These are phyloP conservation scores for Gryganskiella cystojenkinii DNA, from an alignment of 192 early-diverging fungal species.

Conservation along the genomic window DNA sequence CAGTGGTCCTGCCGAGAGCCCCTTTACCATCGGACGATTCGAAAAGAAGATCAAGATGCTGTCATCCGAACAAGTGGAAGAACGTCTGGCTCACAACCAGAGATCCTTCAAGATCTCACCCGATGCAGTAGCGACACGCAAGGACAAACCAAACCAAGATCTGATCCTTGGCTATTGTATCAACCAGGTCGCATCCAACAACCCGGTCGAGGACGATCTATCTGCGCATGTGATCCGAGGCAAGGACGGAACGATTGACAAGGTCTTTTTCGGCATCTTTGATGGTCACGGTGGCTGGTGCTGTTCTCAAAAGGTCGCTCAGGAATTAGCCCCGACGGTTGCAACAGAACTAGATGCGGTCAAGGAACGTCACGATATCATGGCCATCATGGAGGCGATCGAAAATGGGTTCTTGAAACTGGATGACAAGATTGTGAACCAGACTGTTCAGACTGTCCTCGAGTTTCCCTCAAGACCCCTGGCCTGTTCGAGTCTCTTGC, in stretches of 20 bases:
- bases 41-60: conserved; percentile 43
- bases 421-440: conserved; percentile 60
- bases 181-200: conserved; percentile 63
- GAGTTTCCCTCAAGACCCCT: conserved; percentile 46
- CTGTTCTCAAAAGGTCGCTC: conserved; percentile 57
- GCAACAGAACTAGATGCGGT: conserved; percentile 52
- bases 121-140: conserved; percentile 15
- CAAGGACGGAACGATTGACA: conserved; percentile 43
- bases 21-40: conserved; percentile 3
- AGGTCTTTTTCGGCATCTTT: conserved; percentile 63
- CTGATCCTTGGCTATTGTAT: conserved; percentile 55
- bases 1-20: not conserved
- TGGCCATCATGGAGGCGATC: conserved; percentile 54
- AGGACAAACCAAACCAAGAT: conserved; percentile 18
- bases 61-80: conserved; percentile 34
- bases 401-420: conserved; percentile 58
- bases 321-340: conserved; percentile 58
- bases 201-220: conserved; percentile 63
- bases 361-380: conserved; percentile 29
- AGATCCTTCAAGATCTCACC: conserved; percentile 24
- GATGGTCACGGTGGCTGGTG: conserved; percentile 67
- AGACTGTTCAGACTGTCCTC: conserved; percentile 51
- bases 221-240: conserved; percentile 46
- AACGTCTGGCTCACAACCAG: conserved; percentile 35
- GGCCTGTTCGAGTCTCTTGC: conserved; percentile 47